Conservation (phyloP, 2,329 filamentous ascomycete genomes). For the Fragosphaeria purpurea region DNA sequence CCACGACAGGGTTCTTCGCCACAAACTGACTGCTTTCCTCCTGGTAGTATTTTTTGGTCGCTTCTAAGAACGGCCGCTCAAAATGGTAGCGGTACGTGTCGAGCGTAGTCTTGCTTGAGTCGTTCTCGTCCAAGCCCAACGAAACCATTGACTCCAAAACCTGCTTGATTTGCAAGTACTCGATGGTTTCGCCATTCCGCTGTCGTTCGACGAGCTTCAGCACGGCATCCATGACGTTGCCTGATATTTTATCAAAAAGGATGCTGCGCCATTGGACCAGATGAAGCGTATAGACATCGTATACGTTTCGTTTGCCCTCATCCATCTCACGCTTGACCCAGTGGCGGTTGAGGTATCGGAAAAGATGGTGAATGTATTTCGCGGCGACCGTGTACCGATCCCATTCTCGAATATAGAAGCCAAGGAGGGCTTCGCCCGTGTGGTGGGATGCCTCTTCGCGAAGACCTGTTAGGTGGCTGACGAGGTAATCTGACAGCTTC, state of each 20-base stretch:
- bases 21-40: conserved; percentile 91
- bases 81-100: conserved; percentile 92
- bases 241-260: conserved; percentile 73
- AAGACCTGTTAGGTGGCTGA: conserved; percentile 62
- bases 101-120: conserved; percentile 85
- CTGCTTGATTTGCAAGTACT: conserved; percentile 92
- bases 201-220: conserved; percentile 95
- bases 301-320: conserved; percentile 95
- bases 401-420: conserved; percentile 96
- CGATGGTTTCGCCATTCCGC: conserved; percentile 93
- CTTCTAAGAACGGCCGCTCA: conserved; percentile 80
- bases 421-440: conserved; percentile 78
- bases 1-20: conserved; percentile 91
- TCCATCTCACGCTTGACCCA: conserved; percentile 99
- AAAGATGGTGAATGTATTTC: conserved; percentile 95
- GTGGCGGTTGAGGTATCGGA: conserved; percentile 91
- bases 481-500: conserved; percentile 78
- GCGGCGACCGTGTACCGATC: conserved; percentile 88
- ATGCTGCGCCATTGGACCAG: conserved; percentile 91
- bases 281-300: conserved; percentile 95
- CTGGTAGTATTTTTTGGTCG: conserved; percentile 78
- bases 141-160: conserved; percentile 96
- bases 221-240: conserved; percentile 90
- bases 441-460: conserved; percentile 66
- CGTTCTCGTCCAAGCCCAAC: conserved; percentile 83